Evolutionary conservation across 1,284 basidiomycete genomes (phyloP).

Genomic region (Moesziomyces antarcticus): DNA sequence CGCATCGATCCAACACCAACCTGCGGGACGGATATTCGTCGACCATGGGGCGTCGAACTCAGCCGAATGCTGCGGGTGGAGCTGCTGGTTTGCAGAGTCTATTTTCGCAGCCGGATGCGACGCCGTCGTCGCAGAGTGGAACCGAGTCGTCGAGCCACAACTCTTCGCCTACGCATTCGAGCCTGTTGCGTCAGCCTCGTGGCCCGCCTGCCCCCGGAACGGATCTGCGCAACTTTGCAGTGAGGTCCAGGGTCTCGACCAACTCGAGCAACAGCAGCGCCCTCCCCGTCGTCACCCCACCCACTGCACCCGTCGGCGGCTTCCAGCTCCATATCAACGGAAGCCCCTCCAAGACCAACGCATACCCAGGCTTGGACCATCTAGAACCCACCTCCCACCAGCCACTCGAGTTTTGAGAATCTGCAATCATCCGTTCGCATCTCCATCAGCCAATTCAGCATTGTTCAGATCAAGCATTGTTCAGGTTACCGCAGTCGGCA

Average conservation of each 20-base stretch:
- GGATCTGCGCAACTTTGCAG: constrained; percentile 52
- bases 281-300: constrained; percentile 5
- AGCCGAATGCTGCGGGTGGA: constrained; percentile 45
- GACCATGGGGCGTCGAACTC: constrained; percentile 67
- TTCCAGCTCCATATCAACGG: constrained; percentile 43
- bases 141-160: constrained; percentile 18
- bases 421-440: too few species aligned
- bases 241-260: constrained; percentile 38
- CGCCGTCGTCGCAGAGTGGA: constrained; percentile 44
- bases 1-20: constrained; percentile 53
- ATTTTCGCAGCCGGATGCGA: constrained; percentile 61
- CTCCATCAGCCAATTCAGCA: too few species aligned
- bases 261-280: constrained; percentile 9
- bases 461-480: too few species aligned
- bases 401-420: constrained; percentile 41
- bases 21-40: constrained; percentile 57
- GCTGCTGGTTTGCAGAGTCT: constrained; percentile 55
- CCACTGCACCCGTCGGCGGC: constrained; percentile 6
- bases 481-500: too few species aligned
- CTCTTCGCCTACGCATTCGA: constrained; percentile 22
- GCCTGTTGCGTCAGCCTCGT: constrained; percentile 53
- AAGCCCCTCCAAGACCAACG: constrained; percentile 22
- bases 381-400: constrained; percentile 43
- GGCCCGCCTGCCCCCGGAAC: constrained; percentile 51
- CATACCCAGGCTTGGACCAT: constrained; percentile 13